Conservation (phyloP, 2,329 filamentous ascomycete species). For the Cladosporium sp. region DNA sequence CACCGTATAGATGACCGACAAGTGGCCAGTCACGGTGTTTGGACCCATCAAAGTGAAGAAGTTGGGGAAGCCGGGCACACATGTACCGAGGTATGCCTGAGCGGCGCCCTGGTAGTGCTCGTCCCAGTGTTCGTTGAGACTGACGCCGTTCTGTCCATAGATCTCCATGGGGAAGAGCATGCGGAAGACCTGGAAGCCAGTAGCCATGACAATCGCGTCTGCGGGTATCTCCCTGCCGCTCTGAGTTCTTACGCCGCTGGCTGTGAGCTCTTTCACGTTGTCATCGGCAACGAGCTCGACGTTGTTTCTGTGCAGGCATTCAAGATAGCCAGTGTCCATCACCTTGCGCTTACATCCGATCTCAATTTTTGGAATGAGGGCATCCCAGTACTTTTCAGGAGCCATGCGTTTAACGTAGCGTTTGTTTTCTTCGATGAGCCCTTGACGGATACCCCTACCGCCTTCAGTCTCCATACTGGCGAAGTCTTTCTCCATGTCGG, state of each 20-base stretch:
- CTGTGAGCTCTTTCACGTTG: constrained; percentile 33
- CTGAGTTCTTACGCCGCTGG: constrained; percentile 24
- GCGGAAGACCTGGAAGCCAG: constrained; percentile 37
- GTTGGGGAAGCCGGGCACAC: constrained; percentile 27
- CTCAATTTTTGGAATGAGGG: constrained; percentile 57
- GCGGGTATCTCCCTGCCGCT: constrained; percentile 19
- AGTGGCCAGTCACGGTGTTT: constrained; percentile 21
- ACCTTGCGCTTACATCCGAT: constrained; percentile 61
- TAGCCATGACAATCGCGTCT: constrained; percentile 39
- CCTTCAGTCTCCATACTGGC: constrained; percentile 36
- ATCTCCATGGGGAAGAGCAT: constrained; percentile 34
- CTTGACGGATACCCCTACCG: constrained; percentile 33
- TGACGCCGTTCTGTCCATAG: constrained; percentile 30
- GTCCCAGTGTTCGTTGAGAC: constrained; percentile 22
- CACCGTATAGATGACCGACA: constrained; percentile 22
- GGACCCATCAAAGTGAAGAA: constrained; percentile 27
- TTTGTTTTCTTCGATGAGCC: constrained; percentile 33
- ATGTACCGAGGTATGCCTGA: constrained; percentile 23
- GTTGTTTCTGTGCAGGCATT: constrained; percentile 28
- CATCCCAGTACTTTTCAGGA: constrained; percentile 40
- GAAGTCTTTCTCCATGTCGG: constrained; percentile 40
- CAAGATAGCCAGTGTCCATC: constrained; percentile 36
- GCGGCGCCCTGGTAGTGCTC: constrained; percentile 24
- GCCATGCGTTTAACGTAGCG: constrained; percentile 40
- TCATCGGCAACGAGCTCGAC: constrained; percentile 24